Base-by-base conservation (phyloP, 345 rosid species). In the Salix viminalis region DNA sequence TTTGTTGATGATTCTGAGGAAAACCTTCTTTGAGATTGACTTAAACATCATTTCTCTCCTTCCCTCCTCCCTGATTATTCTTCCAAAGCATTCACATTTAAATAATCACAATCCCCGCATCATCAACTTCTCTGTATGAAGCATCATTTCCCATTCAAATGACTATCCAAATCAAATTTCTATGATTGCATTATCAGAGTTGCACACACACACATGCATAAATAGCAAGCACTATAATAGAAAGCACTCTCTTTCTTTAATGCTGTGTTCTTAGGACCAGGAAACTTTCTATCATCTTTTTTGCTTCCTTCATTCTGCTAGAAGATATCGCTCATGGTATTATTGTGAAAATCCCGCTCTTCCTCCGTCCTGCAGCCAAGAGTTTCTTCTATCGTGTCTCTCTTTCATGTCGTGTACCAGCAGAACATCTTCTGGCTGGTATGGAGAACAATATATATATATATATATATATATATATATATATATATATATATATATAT, bases 341-440 rank as follows among this genome's bases (percentile, higher is more conserved):
- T 32, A 32, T 32, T 32, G 34, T 32, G 34, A 32, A 32, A 3
- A 32, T 32, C n/a, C 34, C 34, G 34, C 34, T 34, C 36, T 34
- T 34, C 36, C 36, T 34, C 36, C 36, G 5, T 34, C 36, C 36
- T 34, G 36, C 36, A 34, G 36, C 36, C 36, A 34, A 34, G 5
- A 34, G 34, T 3, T 32, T 32, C 34, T 32, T 32, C 34, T 32
- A 32, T 4, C 34, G 34, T 32, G 34, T 32, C 34, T 32, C 4
- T 34, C 5, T 83, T 77, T 65, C 58, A 0, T 1, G 89, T 88
- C 2, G 73, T 82, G 11, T 90, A 86, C 78, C 85, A 81, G 68
- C 77, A 85, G 30, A 90, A 86, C 89, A 42, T 88, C 68, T 85
- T 88, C 84, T 77, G 89, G 19, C 74, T 88, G 4, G 72, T 79